Percentiles rank a stretch among this genome's conserved stretches.
These are phyloP conservation scores for Penicillium sp. DNA, from an alignment of 2,329 filamentous ascomycete genomes.

Conservation along the genomic window DNA sequence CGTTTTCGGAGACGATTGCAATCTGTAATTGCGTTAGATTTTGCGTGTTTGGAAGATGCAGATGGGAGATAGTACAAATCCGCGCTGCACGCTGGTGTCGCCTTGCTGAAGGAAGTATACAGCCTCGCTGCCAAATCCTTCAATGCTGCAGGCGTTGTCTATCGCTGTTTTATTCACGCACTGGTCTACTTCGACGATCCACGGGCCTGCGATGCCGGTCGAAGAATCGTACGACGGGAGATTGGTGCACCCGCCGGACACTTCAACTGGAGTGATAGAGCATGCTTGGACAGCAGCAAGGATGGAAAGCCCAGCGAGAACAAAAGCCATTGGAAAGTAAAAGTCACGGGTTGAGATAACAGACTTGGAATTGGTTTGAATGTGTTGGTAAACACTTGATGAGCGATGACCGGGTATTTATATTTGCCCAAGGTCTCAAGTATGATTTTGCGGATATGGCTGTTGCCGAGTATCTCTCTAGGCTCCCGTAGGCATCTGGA, in stretches of 20 bases:
- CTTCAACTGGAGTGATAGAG: neutral
- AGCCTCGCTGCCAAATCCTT: conserved; percentile 6
- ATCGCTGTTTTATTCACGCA: conserved; percentile 4
- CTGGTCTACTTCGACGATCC: conserved; percentile 2
- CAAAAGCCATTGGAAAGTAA: neutral
- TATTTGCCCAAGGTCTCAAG: neutral
- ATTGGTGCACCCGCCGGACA: conserved; percentile 1
- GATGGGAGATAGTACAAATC: conserved; percentile 3
- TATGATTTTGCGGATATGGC: neutral
- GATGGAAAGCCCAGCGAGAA: neutral
- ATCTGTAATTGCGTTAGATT: conserved; percentile 1
- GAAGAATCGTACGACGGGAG: conserved; percentile 2
- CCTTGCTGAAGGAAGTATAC: conserved; percentile 5
- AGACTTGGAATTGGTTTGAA: too few relatives aligned
- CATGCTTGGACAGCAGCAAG: conserved; percentile 5
- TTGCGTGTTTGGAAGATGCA: neutral
- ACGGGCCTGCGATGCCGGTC: conserved; percentile 5
- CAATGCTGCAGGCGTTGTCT: conserved; percentile 5
- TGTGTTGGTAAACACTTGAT: neutral
- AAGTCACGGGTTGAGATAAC: too few relatives aligned
- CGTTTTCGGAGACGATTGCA: conserved; percentile 4
- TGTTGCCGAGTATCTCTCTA: neutral
- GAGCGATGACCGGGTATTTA: neutral
- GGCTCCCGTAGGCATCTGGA: neutral
- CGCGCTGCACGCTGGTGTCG: conserved; percentile 1